phyloP scores from a whole-genome alignment of 306 rosid species.

The Trifolium subterraneum region DNA sequence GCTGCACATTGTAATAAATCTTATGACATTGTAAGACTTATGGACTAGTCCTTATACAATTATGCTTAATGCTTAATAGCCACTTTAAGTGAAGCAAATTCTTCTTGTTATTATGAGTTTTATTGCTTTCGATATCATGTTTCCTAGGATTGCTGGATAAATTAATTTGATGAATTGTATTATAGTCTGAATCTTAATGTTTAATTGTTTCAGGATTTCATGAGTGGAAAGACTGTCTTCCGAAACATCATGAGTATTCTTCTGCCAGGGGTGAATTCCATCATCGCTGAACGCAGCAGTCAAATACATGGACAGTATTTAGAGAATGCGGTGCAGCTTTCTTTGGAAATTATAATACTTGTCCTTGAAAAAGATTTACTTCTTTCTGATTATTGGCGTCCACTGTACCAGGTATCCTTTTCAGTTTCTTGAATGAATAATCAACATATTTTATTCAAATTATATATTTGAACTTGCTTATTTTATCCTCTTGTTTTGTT shows the following conservation, averaged over 20 bases:
- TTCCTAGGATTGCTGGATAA: not conserved
- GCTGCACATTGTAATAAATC: conserved; percentile 9
- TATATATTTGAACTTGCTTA: conserved; percentile 20
- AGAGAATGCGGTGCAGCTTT: conserved; percentile 90
- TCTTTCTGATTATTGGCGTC: conserved; percentile 97
- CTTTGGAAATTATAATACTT: conserved; percentile 84
- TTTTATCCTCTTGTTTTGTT: conserved; percentile 14
- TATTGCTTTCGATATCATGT: conserved; percentile 3
- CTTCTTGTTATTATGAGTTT: conserved; percentile 28
- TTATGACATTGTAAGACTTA: conserved; percentile 16
- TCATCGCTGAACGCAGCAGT: conserved; percentile 76
- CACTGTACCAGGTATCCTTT: conserved; percentile 77
- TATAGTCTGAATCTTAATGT: conserved; percentile 19
- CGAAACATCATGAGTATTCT: conserved; percentile 95
- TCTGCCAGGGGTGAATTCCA: conserved; percentile 75
- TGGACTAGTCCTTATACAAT: not conserved
- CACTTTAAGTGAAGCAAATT: not conserved
- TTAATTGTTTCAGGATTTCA: conserved; percentile 73
- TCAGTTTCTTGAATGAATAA: not conserved
- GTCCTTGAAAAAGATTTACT: conserved; percentile 80
- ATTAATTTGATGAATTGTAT: conserved; percentile 4
- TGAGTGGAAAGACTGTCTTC: conserved; percentile 91
- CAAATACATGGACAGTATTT: conserved; percentile 80
- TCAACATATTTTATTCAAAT: not conserved
- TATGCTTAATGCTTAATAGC: conserved; percentile 34